A percentile compares a stretch with the other conserved stretches of the same genome.
Evolutionary conservation across 352 stramenopile species (phyloP).

Genomic region (Globisporangium middletonii): DNA sequence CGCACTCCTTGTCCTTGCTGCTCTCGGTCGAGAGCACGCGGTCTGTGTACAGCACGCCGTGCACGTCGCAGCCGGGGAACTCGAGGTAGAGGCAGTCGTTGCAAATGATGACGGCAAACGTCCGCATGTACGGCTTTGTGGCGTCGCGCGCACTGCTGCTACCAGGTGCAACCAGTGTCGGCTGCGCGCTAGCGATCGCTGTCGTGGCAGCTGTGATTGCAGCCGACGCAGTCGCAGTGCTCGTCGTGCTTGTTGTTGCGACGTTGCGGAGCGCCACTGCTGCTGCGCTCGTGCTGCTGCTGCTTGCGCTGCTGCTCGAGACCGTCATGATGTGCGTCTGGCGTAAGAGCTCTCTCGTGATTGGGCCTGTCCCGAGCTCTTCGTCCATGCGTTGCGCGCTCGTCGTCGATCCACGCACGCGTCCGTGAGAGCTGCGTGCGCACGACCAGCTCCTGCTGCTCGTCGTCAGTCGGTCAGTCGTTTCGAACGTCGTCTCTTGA

Average conservation of each 20-base stretch:
- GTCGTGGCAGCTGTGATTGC: not conserved
- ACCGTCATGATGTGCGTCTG: conserved; percentile 27
- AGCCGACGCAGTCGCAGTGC: conserved; percentile 1
- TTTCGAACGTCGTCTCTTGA: too few species aligned
- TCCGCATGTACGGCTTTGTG: conserved; percentile 26
- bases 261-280: not conserved
- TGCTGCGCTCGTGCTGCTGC: conserved; percentile 5
- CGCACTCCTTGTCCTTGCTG: conserved; percentile 6
- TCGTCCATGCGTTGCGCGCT: conserved; percentile 4
- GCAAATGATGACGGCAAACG: conserved; percentile 80
- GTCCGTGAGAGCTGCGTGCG: not conserved
- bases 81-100: conserved; percentile 80
- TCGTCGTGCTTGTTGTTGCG: conserved; percentile 2
- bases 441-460: too few species aligned
- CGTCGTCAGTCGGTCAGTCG: too few species aligned
- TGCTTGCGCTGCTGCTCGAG: conserved; percentile 30
- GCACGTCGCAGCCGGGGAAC: conserved; percentile 84
- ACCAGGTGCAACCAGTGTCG: not conserved
- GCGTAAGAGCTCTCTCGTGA: conserved; percentile 11
- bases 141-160: not conserved
- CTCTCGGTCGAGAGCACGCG: conserved; percentile 16
- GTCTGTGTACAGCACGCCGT: conserved; percentile 79
- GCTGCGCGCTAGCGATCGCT: not conserved
- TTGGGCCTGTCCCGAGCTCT: conserved; percentile 2
- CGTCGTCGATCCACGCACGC: not conserved